These are phyloP conservation scores for Flagelloscypha sp. DNA, from an alignment of 768 basidiomycete genomes.

Conservation along the genomic window DNA sequence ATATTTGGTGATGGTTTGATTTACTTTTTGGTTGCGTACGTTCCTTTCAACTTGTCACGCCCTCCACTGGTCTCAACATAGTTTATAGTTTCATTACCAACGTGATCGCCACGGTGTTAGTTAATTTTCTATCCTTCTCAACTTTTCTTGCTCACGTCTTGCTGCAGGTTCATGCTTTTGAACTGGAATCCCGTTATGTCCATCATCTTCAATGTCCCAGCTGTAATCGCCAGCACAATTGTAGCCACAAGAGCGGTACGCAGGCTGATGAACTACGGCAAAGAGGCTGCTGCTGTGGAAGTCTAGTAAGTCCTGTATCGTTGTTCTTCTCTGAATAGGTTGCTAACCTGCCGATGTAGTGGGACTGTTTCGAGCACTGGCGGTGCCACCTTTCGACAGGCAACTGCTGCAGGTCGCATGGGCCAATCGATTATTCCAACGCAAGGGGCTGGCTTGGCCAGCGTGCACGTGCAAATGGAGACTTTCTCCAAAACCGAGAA, in stretches of 20 bases:
- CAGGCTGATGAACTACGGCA: slow-evolving; percentile 44
- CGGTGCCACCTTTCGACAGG: too few species aligned
- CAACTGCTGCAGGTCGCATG: too few species aligned
- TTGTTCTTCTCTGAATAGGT: neutral
- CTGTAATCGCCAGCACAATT: slow-evolving; percentile 51
- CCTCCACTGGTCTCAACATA: neutral
- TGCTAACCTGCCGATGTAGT: too few species aligned
- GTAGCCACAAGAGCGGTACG: slow-evolving; percentile 55
- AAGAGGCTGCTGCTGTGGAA: slow-evolving; percentile 31
- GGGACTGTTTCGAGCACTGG: too few species aligned
- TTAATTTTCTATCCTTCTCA: slow-evolving; percentile 3
- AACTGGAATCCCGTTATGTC: slow-evolving; percentile 62
- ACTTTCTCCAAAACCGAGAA: slow-evolving; percentile 36
- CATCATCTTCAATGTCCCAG: slow-evolving; percentile 58
- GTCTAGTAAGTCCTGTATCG: slow-evolving; percentile 30
- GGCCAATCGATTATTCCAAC: too few species aligned
- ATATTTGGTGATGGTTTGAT: slow-evolving; percentile 68
- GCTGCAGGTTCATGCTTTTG: slow-evolving; percentile 56
- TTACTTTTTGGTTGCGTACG: slow-evolving; percentile 69
- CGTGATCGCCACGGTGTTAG: slow-evolving; percentile 31
- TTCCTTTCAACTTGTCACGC: slow-evolving; percentile 7
- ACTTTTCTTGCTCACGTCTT: slow-evolving; percentile 9
- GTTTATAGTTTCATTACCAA: slow-evolving; percentile 30
- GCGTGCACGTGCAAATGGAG: slow-evolving; percentile 48
- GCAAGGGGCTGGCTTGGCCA: too few species aligned